Percentiles rank a stretch among this genome's conserved stretches.
Evolutionary conservation across 352 stramenopile species (phyloP).

Genomic region (Peronosclerospora sorghi): DNA sequence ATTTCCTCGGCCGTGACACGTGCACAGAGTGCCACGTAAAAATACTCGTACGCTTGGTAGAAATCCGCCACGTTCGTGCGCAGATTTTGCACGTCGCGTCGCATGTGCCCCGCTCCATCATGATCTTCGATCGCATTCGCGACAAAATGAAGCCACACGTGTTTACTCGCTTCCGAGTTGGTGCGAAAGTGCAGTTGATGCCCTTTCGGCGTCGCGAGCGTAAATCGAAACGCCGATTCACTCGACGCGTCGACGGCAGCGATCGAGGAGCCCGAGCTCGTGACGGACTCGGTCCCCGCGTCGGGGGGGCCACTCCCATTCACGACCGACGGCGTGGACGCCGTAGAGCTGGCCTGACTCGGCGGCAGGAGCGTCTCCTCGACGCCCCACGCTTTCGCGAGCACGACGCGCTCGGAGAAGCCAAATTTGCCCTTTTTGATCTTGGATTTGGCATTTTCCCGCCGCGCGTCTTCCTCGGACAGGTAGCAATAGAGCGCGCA

Average conservation of each 20-base stretch:
- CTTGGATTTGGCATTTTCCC: constrained; percentile 75
- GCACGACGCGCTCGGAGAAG: constrained; percentile 67
- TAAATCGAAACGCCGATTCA: constrained; percentile 65
- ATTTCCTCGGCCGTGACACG: constrained; percentile 33
- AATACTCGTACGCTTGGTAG: constrained; percentile 67
- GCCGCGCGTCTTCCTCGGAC: constrained; percentile 63
- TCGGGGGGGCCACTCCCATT: background rate
- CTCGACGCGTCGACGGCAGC: background rate
- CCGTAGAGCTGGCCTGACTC: background rate
- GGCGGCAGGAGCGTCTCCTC: constrained; percentile 20
- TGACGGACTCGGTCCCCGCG: background rate
- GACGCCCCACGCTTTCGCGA: constrained; percentile 65
- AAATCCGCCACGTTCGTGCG: constrained; percentile 56
- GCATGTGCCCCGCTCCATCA: constrained; percentile 24
- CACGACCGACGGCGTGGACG: background rate
- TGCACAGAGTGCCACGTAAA: constrained; percentile 49
- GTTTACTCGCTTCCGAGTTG: constrained; percentile 71
- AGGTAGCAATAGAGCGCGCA: constrained; percentile 74
- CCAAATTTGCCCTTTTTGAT: constrained; percentile 85
- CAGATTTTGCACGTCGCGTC: constrained; percentile 19
- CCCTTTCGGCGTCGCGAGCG: constrained; percentile 69
- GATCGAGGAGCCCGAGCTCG: background rate
- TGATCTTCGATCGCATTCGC: constrained; percentile 48
- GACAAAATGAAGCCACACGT: constrained; percentile 73
- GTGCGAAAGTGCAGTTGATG: constrained; percentile 81